Base-by-base conservation (phyloP, 1,284 basidiomycete species). In the Fistulinella cinereoalba region DNA sequence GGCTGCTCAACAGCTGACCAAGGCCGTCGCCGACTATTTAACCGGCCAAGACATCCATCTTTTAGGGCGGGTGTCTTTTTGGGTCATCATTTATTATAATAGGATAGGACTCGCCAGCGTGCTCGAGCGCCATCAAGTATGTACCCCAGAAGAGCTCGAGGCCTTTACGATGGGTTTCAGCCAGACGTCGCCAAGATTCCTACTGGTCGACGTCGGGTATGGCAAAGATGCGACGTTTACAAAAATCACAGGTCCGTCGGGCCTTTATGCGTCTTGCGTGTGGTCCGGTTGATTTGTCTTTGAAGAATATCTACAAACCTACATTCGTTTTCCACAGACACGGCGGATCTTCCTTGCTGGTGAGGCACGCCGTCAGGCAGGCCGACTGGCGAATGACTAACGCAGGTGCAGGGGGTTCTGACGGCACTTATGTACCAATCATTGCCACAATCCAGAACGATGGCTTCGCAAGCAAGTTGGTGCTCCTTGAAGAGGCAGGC, bases 291-390 rank as follows among this genome's bases (percentile, higher is more conserved):
- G 53, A 33, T 18, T 18, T n/a, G 13, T 21, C 31, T n/a, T 38
- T 21, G 24, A 56, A 90, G 88, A 88, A 63, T 81, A 87, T 61
- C 67, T 92, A 31, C 76, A 83, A 64, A 83, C 86, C n/a, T 90
- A 82, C 62, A 72, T 78, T 37, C 75, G 77, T 49, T 83, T 91
- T 57, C 79, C 83, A 9, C 87, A 91, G 61, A 90, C 85, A 27
- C 70, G 83, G 39, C 80, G 81, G 40, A 71, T 92, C 37, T 84
- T 89, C 64, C 76, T 88, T 60, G 80, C 79, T 43, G 81, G 86
- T 83, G 56, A 57, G 75, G 45, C n/a, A 6, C 16, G 37, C 18
- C 4, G 6, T 31, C 27, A 16, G 1, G 3, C 15, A 18, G 6
- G 22, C 7, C 18, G 15, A 31, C 18, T 36, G 11, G n/a, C 33